phyloP scores from a whole-genome alignment of 768 basidiomycete species.

The Rhodotorula diobovata region DNA sequence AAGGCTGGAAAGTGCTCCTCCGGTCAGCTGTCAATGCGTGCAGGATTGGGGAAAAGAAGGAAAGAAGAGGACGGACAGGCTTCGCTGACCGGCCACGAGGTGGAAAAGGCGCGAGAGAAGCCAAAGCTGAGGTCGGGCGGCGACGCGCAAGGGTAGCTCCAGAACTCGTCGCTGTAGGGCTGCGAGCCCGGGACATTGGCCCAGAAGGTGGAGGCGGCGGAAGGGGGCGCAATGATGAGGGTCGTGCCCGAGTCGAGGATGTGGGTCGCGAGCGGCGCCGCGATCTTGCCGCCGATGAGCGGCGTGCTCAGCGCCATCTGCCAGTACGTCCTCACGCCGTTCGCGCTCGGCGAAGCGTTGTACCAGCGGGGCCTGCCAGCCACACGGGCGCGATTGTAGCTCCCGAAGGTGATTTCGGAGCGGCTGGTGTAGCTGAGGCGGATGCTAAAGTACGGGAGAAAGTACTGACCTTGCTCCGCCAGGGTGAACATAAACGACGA shows the following conservation, averaged over 20 bases:
- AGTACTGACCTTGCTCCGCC: neutral
- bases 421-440: conserved; percentile 7
- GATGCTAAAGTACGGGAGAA: conserved; percentile 6
- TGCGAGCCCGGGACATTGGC: conserved; percentile 8
- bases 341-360: neutral
- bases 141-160: conserved; percentile 44
- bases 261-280: neutral
- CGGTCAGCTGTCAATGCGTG: neutral
- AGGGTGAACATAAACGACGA: conserved; percentile 27
- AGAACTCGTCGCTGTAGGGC: conserved; percentile 10
- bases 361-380: neutral
- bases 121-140: conserved; percentile 9
- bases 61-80: conserved; percentile 1
- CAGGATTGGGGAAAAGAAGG: no score
- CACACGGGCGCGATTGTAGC: conserved; percentile 1
- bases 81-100: neutral
- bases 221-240: conserved; percentile 20
- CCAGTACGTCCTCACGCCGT: conserved; percentile 24
- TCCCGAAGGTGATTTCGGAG: conserved; percentile 9
- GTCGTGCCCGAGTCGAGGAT: conserved; percentile 36
- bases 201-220: conserved; percentile 21
- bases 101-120: conserved; percentile 47
- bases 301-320: conserved; percentile 16
- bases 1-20: conserved; percentile 78
- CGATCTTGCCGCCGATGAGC: conserved; percentile 3